These are phyloP conservation scores for Colletotrichum melonis DNA, from an alignment of 2,329 filamentous ascomycete species.

Conservation along the genomic window DNA sequence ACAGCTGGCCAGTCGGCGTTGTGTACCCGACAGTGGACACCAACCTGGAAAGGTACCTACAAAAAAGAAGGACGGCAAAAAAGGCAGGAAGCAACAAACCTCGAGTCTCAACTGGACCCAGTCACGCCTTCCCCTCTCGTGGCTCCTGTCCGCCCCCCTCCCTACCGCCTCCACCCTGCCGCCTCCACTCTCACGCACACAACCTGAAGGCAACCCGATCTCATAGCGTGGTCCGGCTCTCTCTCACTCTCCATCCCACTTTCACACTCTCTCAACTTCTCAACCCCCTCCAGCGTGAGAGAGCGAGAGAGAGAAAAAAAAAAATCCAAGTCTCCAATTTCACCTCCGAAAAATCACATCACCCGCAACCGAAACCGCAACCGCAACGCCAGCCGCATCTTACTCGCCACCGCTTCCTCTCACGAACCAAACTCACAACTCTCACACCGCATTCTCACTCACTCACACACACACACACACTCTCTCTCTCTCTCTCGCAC, in stretches of 20 bases:
- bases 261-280: conserved; percentile 28
- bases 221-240: conserved; percentile 16
- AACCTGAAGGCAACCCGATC: conserved; percentile 4
- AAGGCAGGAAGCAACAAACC: conserved; percentile 15
- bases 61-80: neutral
- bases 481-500: neutral
- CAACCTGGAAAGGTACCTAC: neutral
- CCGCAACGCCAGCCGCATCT: conserved; percentile 8
- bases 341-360: conserved; percentile 33
- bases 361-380: conserved; percentile 21
- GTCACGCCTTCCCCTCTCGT: conserved; percentile 28
- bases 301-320: neutral
- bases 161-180: conserved; percentile 17
- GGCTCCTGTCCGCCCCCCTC: conserved; percentile 18
- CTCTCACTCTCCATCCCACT: conserved; percentile 20
- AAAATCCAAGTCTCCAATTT: conserved; percentile 35
- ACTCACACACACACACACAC: neutral
- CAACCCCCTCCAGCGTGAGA: conserved; percentile 6
- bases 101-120: conserved; percentile 23
- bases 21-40: neutral
- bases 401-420: conserved; percentile 19
- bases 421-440: conserved; percentile 13
- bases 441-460: conserved; percentile 1
- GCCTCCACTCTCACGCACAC: conserved; percentile 26
- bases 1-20: neutral